Base-by-base conservation (phyloP, 1,284 basidiomycete genomes). In the Ustilago crameri region DNA sequence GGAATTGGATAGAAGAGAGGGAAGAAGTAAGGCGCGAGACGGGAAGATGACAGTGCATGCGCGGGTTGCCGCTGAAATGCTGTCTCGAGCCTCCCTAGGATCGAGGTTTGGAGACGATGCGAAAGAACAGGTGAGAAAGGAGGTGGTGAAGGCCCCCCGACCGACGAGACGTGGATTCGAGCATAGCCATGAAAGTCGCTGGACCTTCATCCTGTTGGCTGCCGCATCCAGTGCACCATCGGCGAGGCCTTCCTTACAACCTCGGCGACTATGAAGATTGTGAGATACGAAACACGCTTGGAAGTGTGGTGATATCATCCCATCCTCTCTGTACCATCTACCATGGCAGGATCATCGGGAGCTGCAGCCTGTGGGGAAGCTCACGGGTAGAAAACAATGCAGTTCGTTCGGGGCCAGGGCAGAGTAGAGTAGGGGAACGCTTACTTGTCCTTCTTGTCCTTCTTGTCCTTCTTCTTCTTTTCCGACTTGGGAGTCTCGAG, bases 391-490 rank as follows among this genome's bases (percentile, higher is more conserved):
- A 35, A 24, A 30, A 30, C 27, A 26, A 53, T 37, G 30, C 37
- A 49, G 40, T 22, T 18, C 22, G 14, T 42, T 20, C 14, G n/a
- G 17, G 22, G 23, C 24, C 24, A 17, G n/a, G 27, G 49, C 20
- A 26, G 27, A 24, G 34, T 27, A 9, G 17, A 12, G 23, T 23
- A 9, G 8, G 7, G 5, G 15, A 24, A 17, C 14, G 37, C 48
- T 58, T 57, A 67, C 65, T 78, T 68, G 46, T 74, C 67, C 78
- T 79, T 75, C 64, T 76, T 67, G 2, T 78, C 65, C 64, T 78
- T 77, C 70, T 78, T 74, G 40, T 78, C 69, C 63, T 77, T 76
- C 66, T 78, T 76, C 55, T 78, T 73, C 70, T 76, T 74, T 44
- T 76, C 75, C 30, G 59, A 67, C 70, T 69, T 68, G 55, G 69